Evolutionary conservation across 345 rosid genomes (phyloP).

Genomic region (Lenwebbia sp.): DNA sequence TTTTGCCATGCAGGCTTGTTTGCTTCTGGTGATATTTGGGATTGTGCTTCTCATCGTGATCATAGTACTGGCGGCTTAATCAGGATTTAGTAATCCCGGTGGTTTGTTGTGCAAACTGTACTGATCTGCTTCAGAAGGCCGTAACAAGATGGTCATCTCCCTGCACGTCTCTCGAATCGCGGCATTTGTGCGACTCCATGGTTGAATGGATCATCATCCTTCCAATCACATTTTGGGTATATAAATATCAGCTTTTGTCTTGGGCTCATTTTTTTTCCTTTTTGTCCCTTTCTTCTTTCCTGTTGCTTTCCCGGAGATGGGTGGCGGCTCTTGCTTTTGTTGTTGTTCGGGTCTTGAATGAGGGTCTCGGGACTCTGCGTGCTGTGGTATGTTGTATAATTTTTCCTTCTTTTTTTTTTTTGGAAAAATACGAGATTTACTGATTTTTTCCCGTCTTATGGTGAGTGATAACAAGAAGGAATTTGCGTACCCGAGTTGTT

Average conservation of each 20-base stretch:
- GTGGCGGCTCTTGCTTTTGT: neutral
- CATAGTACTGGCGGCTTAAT: constrained; percentile 60
- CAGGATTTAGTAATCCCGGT: neutral
- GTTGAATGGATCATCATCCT: constrained; percentile 1
- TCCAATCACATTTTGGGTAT: neutral
- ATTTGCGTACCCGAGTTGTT: neutral
- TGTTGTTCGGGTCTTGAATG: neutral
- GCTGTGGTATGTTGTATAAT: neutral
- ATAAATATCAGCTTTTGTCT: neutral
- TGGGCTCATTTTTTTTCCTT: neutral
- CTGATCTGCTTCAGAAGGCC: neutral
- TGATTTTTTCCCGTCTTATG: neutral
- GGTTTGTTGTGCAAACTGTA: neutral
- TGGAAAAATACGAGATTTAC: neutral
- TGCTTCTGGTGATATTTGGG: constrained; percentile 88
- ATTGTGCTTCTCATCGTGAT: constrained; percentile 72
- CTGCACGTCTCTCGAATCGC: neutral
- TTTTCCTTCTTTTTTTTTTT: neutral
- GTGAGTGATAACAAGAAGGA: neutral
- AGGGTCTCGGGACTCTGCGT: neutral
- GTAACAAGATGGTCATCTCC: neutral
- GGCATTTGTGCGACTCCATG: neutral
- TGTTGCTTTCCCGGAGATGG: neutral
- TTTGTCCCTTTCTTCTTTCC: neutral
- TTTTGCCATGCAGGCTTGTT: constrained; percentile 45